Percentiles rank a stretch among this genome's conserved stretches.
Evolutionary conservation across 495 filamentous ascomycete genomes (phyloP).

Genomic region (Sordaria brevicollis): DNA sequence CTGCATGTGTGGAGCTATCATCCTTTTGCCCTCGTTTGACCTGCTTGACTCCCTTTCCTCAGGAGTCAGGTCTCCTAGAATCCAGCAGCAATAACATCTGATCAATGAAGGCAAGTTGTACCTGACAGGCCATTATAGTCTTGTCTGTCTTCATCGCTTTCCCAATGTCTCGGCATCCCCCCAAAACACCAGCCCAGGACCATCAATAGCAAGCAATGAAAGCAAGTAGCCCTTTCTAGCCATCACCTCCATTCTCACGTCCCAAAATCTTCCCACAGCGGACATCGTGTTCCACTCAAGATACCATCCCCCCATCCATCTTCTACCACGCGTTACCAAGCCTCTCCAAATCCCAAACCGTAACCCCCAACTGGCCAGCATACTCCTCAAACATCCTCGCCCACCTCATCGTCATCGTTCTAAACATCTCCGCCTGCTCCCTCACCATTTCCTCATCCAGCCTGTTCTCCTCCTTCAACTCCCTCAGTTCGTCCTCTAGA

Average conservation of each 20-base stretch:
- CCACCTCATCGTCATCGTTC: not conserved
- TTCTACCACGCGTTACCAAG: not conserved
- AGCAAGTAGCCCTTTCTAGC: not conserved
- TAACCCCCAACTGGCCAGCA: not conserved
- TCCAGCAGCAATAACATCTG: not conserved
- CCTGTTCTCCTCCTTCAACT: not conserved
- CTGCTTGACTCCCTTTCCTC: not conserved
- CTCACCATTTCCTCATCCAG: not conserved
- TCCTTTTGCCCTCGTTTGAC: not conserved
- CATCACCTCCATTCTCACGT: not conserved
- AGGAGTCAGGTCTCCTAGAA: not conserved
- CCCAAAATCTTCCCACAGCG: not conserved
- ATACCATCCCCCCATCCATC: not conserved
- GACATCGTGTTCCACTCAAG: not conserved
- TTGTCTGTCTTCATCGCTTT: too few species aligned
- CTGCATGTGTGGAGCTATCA: not conserved
- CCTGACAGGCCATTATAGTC: not conserved
- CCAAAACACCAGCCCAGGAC: too few species aligned
- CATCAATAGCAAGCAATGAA: too few species aligned
- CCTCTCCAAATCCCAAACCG: not conserved
- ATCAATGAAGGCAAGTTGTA: not conserved
- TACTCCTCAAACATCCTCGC: not conserved
- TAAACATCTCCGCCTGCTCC: not conserved
- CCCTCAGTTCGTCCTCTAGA: not conserved
- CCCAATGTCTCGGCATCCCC: too few species aligned